Conservation (phyloP, 83 land plant genomes). For the Picea mariana region DNA sequence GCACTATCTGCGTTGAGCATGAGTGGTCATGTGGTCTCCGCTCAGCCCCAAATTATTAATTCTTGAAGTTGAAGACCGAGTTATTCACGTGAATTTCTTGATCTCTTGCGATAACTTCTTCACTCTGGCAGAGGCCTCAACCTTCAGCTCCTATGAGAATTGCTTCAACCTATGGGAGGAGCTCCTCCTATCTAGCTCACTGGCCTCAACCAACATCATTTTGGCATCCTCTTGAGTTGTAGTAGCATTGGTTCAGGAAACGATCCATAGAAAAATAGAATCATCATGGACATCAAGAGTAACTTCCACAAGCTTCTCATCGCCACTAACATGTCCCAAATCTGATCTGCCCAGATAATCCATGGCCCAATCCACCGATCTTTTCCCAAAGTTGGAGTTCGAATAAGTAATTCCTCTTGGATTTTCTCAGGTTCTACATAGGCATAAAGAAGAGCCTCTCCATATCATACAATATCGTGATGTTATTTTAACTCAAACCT, state of each 20-base stretch:
- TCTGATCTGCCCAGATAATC: no score
- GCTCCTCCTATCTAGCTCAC: constrained; percentile 5
- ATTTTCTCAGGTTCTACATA: no score
- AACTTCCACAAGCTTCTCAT: constrained; percentile 40
- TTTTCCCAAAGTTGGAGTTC: no score
- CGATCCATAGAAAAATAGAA: constrained; percentile 37
- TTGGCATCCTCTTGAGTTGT: not conserved
- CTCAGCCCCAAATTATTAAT: not conserved
- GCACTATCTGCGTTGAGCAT: constrained; percentile 26
- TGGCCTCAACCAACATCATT: constrained; percentile 35
- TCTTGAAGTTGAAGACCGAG: constrained; percentile 9
- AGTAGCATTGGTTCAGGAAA: constrained; percentile 21
- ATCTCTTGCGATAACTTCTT: constrained; percentile 51
- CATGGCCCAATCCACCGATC: no score
- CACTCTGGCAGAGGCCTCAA: constrained; percentile 58
- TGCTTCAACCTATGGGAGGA: constrained; percentile 4
- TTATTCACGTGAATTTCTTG: not conserved
- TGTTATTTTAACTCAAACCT: no score
- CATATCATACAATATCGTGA: no score
- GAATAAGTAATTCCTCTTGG: no score
- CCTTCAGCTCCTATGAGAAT: not conserved
- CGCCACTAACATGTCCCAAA: not conserved
- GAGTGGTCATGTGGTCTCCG: constrained; percentile 10
- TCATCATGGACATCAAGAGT: constrained; percentile 50
- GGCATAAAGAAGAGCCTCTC: no score